These are phyloP conservation scores for Cyberlindnera maritima DNA, from an alignment of 805 yeast genomes.

Conservation along the genomic window DNA sequence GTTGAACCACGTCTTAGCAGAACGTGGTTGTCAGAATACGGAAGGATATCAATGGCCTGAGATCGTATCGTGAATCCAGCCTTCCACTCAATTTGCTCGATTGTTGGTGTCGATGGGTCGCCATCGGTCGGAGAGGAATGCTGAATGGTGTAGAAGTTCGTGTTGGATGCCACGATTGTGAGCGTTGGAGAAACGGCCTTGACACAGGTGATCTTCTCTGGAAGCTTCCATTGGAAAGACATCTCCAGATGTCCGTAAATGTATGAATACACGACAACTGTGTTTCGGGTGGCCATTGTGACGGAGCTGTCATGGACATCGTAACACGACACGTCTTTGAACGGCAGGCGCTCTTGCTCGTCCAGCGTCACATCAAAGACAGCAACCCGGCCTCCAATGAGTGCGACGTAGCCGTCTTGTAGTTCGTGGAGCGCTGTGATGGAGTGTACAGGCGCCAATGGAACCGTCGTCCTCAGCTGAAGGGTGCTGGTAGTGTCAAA, in stretches of 20 bases:
- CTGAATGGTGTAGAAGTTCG: constrained; percentile 21
- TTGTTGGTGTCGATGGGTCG: constrained; percentile 1
- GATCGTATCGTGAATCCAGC: constrained; percentile 12
- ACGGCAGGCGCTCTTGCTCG: constrained; percentile 20
- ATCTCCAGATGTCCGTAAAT: constrained; percentile 27
- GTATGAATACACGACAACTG: constrained; percentile 14
- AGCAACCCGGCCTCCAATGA: constrained; percentile 4
- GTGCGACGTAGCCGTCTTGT: constrained; percentile 2
- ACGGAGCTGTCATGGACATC: constrained; percentile 8
- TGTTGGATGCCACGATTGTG: constrained; percentile 22
- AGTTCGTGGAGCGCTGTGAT: constrained; percentile 4
- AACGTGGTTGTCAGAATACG: background rate
- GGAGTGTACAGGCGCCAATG: constrained; percentile 5
- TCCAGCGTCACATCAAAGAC: constrained; percentile 14
- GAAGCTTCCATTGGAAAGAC: constrained; percentile 25
- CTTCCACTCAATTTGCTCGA: constrained; percentile 11
- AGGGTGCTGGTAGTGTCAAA: constrained; percentile 3
- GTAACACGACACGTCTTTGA: constrained; percentile 14
- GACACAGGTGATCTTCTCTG: constrained; percentile 27
- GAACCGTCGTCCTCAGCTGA: constrained; percentile 1
- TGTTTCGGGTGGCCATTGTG: constrained; percentile 18
- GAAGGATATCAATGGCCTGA: constrained; percentile 1
- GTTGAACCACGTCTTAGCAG: constrained; percentile 13
- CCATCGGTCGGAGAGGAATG: background rate
- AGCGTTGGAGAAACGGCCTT: constrained; percentile 21